Percentiles rank a stretch among this genome's conserved stretches.
These are phyloP conservation scores for Plenodomus biglobosus DNA, from an alignment of 2,329 filamentous ascomycete genomes.

Conservation along the genomic window DNA sequence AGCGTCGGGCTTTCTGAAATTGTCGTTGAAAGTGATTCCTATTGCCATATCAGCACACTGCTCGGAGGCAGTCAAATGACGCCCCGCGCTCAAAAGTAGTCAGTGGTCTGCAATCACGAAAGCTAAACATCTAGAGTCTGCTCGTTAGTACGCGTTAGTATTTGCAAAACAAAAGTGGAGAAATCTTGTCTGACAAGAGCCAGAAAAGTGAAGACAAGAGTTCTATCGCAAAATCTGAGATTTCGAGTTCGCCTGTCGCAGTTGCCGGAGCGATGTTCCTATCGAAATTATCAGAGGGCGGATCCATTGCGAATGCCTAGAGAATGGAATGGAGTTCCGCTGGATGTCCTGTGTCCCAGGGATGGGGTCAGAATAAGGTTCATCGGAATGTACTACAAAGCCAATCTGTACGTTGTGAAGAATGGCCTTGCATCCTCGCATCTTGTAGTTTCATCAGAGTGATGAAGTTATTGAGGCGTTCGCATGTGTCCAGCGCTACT, in stretches of 20 bases:
- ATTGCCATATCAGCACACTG: neutral
- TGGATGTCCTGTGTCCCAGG: neutral
- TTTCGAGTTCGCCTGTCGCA: neutral
- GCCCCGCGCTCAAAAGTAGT: neutral
- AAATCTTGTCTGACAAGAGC: neutral
- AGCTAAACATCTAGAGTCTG: neutral
- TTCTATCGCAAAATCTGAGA: neutral
- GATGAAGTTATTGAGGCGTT: too few species aligned
- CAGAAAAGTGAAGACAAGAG: neutral
- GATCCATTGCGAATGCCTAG: neutral
- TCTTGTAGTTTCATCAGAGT: too few species aligned
- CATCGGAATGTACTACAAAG: neutral
- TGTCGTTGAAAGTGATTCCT: neutral
- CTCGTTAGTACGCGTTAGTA: neutral
- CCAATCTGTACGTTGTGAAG: neutral
- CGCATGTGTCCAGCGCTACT: too few species aligned
- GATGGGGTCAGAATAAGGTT: neutral
- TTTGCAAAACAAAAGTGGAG: neutral
- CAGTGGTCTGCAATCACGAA: neutral
- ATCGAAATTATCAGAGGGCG: neutral
- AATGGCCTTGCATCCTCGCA: too few species aligned
- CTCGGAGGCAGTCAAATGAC: neutral
- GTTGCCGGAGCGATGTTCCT: neutral
- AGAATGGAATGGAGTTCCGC: neutral
- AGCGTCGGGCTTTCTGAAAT: too few species aligned